Conservation (phyloP, 345 rosid species). For the Clarkia xantiana region DNA sequence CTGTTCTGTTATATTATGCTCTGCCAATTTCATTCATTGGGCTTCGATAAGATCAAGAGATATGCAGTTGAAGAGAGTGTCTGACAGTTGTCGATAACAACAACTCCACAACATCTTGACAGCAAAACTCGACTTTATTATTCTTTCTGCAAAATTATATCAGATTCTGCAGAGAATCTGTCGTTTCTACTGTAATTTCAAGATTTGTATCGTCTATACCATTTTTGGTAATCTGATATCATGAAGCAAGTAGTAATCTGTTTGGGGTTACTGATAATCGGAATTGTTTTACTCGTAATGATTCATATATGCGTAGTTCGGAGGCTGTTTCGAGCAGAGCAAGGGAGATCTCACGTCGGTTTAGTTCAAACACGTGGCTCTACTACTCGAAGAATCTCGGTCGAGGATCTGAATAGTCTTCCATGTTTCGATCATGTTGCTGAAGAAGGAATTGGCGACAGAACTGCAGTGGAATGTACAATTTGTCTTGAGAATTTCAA, state of each 20-base stretch:
- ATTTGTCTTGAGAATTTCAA: constrained; percentile 13
- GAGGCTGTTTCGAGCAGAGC: constrained; percentile 19
- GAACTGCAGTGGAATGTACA: constrained; percentile 5
- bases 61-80: too few relatives aligned
- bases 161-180: too few relatives aligned
- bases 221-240: too few relatives aligned
- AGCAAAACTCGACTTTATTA: too few relatives aligned
- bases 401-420: constrained; percentile 23
- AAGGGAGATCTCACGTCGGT: constrained; percentile 1
- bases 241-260: constrained; percentile 18
- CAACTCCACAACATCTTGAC: too few relatives aligned
- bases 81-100: too few relatives aligned
- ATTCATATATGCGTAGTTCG: constrained; percentile 32
- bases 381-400: constrained; percentile 10
- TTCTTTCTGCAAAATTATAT: too few relatives aligned
- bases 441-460: constrained; percentile 11
- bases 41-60: too few relatives aligned
- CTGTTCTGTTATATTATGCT: too few relatives aligned
- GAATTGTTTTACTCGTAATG: constrained; percentile 19
- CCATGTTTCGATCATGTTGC: constrained; percentile 26
- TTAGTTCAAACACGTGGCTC: constrained; percentile 5
- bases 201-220: too few relatives aligned
- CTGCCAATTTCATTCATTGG: too few relatives aligned
- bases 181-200: too few relatives aligned
- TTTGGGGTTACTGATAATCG: constrained; percentile 17